Evolutionary conservation across 495 filamentous ascomycete genomes (phyloP).

Genomic region (Daldinia loculata): DNA sequence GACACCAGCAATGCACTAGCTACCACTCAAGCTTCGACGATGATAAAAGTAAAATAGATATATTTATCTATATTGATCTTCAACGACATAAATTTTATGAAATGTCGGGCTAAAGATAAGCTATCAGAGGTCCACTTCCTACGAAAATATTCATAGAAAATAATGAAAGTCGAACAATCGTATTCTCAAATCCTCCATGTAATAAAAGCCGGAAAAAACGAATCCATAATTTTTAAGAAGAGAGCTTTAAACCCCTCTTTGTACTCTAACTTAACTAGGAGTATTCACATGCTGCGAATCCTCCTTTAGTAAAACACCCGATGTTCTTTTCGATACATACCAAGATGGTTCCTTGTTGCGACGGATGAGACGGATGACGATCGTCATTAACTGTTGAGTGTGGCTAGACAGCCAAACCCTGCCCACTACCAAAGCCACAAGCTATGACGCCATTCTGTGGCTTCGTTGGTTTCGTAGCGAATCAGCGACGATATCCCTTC

Average conservation of each 20-base stretch:
- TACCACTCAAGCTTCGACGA: neutral
- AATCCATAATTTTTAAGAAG: neutral
- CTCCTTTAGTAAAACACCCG: neutral
- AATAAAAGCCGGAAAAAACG: neutral
- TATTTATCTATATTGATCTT: neutral
- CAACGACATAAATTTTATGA: neutral
- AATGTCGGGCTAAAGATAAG: neutral
- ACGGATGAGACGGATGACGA: slow-evolving; percentile 41
- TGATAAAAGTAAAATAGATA: too few relatives aligned
- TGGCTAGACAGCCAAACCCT: slow-evolving; percentile 14
- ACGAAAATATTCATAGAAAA: neutral
- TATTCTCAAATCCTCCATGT: neutral
- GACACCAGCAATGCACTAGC: neutral
- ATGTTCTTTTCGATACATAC: slow-evolving; percentile 4
- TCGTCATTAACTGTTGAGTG: slow-evolving; percentile 28
- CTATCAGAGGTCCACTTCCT: neutral
- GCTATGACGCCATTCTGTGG: slow-evolving; percentile 30
- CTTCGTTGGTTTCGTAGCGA: slow-evolving; percentile 10
- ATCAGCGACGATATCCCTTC: slow-evolving; percentile 8
- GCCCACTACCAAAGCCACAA: slow-evolving; percentile 22
- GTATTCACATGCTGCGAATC: slow-evolving; percentile 9
- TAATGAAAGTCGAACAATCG: neutral
- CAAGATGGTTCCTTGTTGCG: neutral
- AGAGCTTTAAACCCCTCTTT: neutral
- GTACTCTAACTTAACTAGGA: neutral